Percentiles rank a stretch among this genome's conserved stretches.
These are phyloP conservation scores for Lipomyces sp. DNA, from an alignment of 805 yeast genomes.

Conservation along the genomic window DNA sequence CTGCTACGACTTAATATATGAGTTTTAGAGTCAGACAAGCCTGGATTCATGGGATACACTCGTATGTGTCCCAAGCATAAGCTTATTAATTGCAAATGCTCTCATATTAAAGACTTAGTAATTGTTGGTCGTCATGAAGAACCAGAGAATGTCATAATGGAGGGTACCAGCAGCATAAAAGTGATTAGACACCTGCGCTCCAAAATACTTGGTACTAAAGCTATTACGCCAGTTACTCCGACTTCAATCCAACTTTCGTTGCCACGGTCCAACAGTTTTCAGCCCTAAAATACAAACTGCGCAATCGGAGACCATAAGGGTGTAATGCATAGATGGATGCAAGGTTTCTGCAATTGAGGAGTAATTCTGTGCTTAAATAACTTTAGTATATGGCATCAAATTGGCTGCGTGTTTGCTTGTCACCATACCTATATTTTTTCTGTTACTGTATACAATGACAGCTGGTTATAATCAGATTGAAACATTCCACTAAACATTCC, in stretches of 20 bases:
- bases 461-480: not conserved
- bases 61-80: not conserved
- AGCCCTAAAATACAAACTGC: not conserved
- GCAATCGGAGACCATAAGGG: not conserved
- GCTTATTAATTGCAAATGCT: not conserved
- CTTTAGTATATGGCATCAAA: not conserved
- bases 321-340: slow-evolving; percentile 1
- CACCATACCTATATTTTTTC: not conserved
- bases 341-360: not conserved
- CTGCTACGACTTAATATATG: not conserved
- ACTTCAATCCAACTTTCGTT: not conserved
- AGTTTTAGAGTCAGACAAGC: not conserved
- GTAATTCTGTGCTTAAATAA: not conserved
- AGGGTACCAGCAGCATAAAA: not conserved
- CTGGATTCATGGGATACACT: not conserved
- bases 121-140: not conserved
- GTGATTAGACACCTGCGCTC: slow-evolving; percentile 1
- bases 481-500: not conserved
- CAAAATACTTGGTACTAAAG: not conserved
- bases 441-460: not conserved
- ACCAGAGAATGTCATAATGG: not conserved
- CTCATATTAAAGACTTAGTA: not conserved
- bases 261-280: not conserved
- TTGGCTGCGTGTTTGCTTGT: not conserved
- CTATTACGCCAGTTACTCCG: not conserved